A percentile compares a stretch with the other conserved stretches of the same genome.
These are phyloP conservation scores for Rhytidhysteron rufulum DNA, from an alignment of 2,329 filamentous ascomycete species.

Conservation along the genomic window DNA sequence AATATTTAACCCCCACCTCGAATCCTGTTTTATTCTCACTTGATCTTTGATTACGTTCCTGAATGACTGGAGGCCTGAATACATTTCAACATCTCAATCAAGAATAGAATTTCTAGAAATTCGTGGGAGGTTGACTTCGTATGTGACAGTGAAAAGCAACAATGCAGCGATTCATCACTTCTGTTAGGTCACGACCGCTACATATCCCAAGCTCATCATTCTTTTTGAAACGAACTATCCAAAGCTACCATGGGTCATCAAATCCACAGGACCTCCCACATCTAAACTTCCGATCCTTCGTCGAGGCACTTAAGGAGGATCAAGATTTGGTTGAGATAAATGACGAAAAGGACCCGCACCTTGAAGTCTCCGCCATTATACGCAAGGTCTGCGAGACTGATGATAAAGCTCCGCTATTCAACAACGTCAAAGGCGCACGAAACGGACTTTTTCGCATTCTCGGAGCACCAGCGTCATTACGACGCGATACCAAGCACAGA, in stretches of 20 bases:
- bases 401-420: constrained; percentile 49
- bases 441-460: constrained; percentile 48
- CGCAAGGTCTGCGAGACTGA: constrained; percentile 43
- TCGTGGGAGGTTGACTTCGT: too few species aligned
- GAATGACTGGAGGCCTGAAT: too few species aligned
- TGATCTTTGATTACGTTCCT: too few species aligned
- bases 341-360: constrained; percentile 40
- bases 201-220: too few species aligned
- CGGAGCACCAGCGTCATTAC: constrained; percentile 40
- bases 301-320: constrained; percentile 41
- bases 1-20: too few species aligned
- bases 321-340: constrained; percentile 46
- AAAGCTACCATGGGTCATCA: constrained; percentile 1
- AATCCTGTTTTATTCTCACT: too few species aligned
- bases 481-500: constrained; percentile 24
- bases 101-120: too few species aligned
- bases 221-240: too few species aligned
- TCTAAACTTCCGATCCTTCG: constrained; percentile 42
- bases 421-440: constrained; percentile 45
- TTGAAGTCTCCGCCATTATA: constrained; percentile 48
- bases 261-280: constrained; percentile 21
- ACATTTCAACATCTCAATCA: too few species aligned
- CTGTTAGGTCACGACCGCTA: too few species aligned
- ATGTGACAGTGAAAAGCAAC: too few species aligned
- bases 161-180: too few species aligned